These are phyloP conservation scores for Lentinula sp. DNA, from an alignment of 768 basidiomycete genomes.

Conservation along the genomic window DNA sequence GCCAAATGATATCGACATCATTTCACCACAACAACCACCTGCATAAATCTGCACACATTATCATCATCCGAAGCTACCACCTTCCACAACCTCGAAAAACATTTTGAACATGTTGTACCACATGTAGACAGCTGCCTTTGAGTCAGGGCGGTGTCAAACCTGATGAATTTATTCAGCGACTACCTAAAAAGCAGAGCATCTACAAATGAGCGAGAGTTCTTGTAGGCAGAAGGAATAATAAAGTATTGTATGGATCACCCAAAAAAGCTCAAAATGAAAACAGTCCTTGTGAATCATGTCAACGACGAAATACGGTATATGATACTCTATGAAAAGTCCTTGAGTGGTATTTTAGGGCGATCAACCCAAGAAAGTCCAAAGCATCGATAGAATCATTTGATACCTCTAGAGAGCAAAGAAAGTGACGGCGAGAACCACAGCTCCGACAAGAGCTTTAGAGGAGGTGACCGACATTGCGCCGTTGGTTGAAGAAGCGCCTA, in stretches of 20 bases:
- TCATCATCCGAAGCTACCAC: too few species aligned
- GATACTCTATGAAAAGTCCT: constrained; percentile 24
- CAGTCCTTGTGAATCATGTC: constrained; percentile 3
- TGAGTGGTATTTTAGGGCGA: constrained; percentile 16
- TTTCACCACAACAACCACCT: too few species aligned
- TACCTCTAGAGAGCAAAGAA: constrained; percentile 42
- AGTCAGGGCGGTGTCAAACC: not conserved
- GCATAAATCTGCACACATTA: too few species aligned
- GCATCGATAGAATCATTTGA: constrained; percentile 10
- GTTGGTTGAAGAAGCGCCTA: constrained; percentile 17
- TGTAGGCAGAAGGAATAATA: not conserved
- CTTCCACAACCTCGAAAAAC: too few species aligned
- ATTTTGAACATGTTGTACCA: too few species aligned
- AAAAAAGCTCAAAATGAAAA: not conserved
- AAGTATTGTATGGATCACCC: not conserved
- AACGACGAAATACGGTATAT: constrained; percentile 19
- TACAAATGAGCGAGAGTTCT: not conserved
- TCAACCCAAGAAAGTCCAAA: constrained; percentile 7
- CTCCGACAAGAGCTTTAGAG: constrained; percentile 42
- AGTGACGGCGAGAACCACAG: constrained; percentile 38
- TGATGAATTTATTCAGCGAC: constrained; percentile 4
- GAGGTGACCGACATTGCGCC: constrained; percentile 44
- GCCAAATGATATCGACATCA: too few species aligned
- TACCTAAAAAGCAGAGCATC: constrained; percentile 1
- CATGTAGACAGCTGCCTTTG: too few species aligned